Evolutionary conservation across 2,329 filamentous ascomycete genomes (phyloP).

Genomic region (Beauveria sp.): DNA sequence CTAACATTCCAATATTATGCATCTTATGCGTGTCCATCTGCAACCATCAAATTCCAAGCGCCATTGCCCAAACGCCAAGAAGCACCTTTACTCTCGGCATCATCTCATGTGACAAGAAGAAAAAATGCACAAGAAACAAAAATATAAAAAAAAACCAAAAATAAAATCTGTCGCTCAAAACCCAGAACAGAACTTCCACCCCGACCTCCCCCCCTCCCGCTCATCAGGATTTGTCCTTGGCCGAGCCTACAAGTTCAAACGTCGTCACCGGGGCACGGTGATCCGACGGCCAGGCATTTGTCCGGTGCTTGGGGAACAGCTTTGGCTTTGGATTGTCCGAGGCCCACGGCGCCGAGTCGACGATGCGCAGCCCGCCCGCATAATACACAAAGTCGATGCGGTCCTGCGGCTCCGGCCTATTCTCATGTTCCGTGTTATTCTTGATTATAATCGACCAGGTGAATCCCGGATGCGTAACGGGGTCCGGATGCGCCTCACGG

Average conservation of each 20-base stretch:
- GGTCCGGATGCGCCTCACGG: slow-evolving; percentile 30
- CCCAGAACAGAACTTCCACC: no score
- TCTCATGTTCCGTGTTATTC: slow-evolving; percentile 19
- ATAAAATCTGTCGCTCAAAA: background rate
- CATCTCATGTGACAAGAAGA: background rate
- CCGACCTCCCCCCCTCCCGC: no score
- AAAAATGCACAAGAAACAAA: no score
- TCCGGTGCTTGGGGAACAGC: slow-evolving; percentile 23
- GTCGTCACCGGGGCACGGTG: slow-evolving; percentile 27
- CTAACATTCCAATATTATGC: no score
- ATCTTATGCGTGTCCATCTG: background rate
- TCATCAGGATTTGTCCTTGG: no score
- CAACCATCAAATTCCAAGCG: background rate
- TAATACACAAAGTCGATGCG: slow-evolving; percentile 38
- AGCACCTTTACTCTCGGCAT: background rate
- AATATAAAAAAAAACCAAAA: no score
- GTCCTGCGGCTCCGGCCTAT: slow-evolving; percentile 29
- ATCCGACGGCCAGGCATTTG: slow-evolving; percentile 35
- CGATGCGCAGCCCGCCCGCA: slow-evolving; percentile 20
- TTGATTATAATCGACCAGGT: slow-evolving; percentile 35
- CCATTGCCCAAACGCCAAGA: background rate
- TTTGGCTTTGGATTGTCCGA: slow-evolving; percentile 22
- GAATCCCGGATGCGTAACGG: slow-evolving; percentile 23
- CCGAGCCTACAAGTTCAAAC: slow-evolving; percentile 16
- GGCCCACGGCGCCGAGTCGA: slow-evolving; percentile 22